A percentile compares a stretch with the other conserved stretches of the same genome.
Evolutionary conservation across 176 grass and related monocot genomes (phyloP).

Genomic region (Carex myosuroides): DNA sequence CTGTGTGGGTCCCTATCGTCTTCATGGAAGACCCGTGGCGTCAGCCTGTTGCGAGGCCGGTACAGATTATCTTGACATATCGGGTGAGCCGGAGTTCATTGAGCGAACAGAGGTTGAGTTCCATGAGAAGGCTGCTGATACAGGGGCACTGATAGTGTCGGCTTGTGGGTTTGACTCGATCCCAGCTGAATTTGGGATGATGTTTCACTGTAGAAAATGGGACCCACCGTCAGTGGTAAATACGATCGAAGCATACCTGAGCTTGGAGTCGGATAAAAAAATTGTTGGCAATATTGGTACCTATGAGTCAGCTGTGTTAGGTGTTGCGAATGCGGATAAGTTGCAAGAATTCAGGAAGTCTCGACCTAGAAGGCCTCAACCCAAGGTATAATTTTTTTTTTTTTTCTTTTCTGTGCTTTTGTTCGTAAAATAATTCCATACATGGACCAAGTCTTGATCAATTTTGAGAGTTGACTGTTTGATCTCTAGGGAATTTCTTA

Average conservation of each 20-base stretch:
- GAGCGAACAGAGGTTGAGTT: constrained; percentile 61
- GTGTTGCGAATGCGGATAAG: constrained; percentile 37
- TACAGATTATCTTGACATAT: constrained; percentile 74
- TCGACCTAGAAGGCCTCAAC: constrained; percentile 48
- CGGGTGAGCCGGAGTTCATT: constrained; percentile 88
- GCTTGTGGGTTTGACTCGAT: constrained; percentile 89
- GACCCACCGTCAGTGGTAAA: constrained; percentile 34
- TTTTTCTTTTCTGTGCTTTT: neutral
- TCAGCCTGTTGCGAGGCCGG: constrained; percentile 48
- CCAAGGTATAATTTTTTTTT: constrained; percentile 36
- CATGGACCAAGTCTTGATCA: neutral
- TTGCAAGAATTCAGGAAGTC: constrained; percentile 62
- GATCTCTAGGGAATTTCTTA: neutral
- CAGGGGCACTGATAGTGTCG: constrained; percentile 58
- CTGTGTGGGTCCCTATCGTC: constrained; percentile 66
- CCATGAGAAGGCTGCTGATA: constrained; percentile 37
- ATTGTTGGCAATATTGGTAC: constrained; percentile 71
- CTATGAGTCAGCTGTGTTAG: constrained; percentile 78
- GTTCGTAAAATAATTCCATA: neutral
- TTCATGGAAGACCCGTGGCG: constrained; percentile 54
- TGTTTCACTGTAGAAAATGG: constrained; percentile 69
- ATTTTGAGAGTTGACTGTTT: neutral
- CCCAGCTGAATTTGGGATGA: constrained; percentile 61
- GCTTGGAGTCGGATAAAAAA: constrained; percentile 48
- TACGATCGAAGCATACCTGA: constrained; percentile 47